Percentiles rank a stretch among this genome's conserved stretches.
These are phyloP conservation scores for Leonotis leonurus DNA, from an alignment of 257 asterid genomes.

Conservation along the genomic window DNA sequence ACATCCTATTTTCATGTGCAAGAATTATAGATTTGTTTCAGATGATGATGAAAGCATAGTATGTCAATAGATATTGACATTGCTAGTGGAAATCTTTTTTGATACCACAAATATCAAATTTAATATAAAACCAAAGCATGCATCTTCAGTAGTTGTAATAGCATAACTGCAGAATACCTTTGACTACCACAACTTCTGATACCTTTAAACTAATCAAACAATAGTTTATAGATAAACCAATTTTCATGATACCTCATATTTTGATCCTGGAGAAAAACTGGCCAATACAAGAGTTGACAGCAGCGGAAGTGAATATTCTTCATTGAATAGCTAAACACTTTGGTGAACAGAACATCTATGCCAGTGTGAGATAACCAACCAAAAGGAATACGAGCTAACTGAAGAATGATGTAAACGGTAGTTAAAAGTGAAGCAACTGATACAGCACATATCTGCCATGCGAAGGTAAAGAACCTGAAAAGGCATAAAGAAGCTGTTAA, in stretches of 20 bases:
- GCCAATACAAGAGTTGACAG: slow-evolving; percentile 84
- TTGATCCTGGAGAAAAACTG: slow-evolving; percentile 62
- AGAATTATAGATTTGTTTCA: neutral
- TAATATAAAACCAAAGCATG: neutral
- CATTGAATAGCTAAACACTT: slow-evolving; percentile 48
- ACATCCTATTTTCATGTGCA: neutral
- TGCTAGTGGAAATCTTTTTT: neutral
- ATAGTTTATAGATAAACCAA: slow-evolving; percentile 11
- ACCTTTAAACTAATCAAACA: neutral
- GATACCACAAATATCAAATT: neutral
- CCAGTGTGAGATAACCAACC: slow-evolving; percentile 33
- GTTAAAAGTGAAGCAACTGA: slow-evolving; percentile 67
- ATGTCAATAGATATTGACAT: neutral
- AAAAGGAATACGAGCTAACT: slow-evolving; percentile 37
- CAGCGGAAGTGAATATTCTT: slow-evolving; percentile 55
- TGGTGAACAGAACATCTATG: slow-evolving; percentile 27
- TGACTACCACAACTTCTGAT: neutral
- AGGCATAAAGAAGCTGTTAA: slow-evolving; percentile 24
- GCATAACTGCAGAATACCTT: neutral
- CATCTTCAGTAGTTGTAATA: neutral
- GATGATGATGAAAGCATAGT: neutral
- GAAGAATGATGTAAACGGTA: slow-evolving; percentile 50
- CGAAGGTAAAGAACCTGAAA: slow-evolving; percentile 53
- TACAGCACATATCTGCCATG: slow-evolving; percentile 53
- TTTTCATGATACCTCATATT: slow-evolving; percentile 46